Base-by-base conservation (phyloP, 1,139 yeast species). In the Sugiyamaella japonica region DNA sequence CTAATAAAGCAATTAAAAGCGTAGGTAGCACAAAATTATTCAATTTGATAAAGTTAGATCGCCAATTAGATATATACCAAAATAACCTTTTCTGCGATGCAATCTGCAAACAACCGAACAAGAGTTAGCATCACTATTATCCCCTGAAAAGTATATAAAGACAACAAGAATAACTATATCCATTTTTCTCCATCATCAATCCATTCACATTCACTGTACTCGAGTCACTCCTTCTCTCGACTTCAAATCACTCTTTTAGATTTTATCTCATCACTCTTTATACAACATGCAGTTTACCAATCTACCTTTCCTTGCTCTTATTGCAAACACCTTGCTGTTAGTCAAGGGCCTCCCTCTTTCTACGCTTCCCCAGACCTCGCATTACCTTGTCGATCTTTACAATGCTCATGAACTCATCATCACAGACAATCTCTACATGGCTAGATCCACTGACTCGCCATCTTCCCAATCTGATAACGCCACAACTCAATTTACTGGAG, bases 401-500 rank as follows among this genome's bases (percentile, higher is more conserved):
- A 36, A 36, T 36, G 39, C 13, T 13, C 39, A 36, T 15, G 39
- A 36, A 6, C 13, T 36, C 13, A n/a, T n/a, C 13, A 29, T 12
- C 34, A 29, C 34, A 29, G 34, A 29, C 4, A 13, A 13, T 13
- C 12, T 3, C 7, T 17, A n/a, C 16, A 7, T 13, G 16, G 39
- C 39, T n/a, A 36, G 17, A 15, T 36, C 39, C 8, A 3, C 6
- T n/a, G 43, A 40, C 13, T 5, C 43, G 9, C 36, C 20, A 29
- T 41, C 32, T 23, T n/a, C 15, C 36, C 10, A 34, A 7, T 34
- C 16, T 12, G 8, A 34, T 13, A 7, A 12, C 16, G 8, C 13
- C 38, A 7, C 16, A 34, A 8, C 38, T 13, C 36, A 51, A 40
- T 69, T 61, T 66, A 57, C 71, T 15, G 86, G 86, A 56, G 74